Base-by-base conservation (phyloP, 75 land plant species). In the Picea sitchensis region DNA sequence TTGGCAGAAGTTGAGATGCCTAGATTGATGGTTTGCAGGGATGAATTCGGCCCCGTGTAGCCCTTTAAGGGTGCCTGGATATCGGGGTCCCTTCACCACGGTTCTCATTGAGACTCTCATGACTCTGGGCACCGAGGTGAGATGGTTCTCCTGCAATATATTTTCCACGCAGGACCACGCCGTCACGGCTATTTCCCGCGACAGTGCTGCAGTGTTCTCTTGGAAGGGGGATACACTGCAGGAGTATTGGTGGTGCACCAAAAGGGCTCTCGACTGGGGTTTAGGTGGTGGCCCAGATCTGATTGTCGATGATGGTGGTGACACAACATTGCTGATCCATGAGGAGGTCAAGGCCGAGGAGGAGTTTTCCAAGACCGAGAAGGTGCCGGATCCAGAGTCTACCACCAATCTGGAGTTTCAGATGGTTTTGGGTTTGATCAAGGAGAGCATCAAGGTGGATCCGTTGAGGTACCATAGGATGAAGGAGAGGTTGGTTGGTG, bases 221-320 rank as follows among this genome's bases (percentile, higher is more conserved):
- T 95, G 95, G 95, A 95, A 95, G 83, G 93, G n/a, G 4, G 93
- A 92, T 86, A 95, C 88, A 20, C 88, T 95, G 58, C 89, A 89
- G 83, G 98, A 95, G 87, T 95, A 92, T 86, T 92, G 95, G 98
- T 95, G 98, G 98, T 95, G 98, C 80, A 92, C 98, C 36, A 93
- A 95, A 87, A 67, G 96, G n/a, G 89, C 92, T 30, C 80, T 94
- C 57, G 94, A 94, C 47, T 94, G 95, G 93, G 93, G 93, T 58
- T 86, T 89, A 44, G 91, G 87, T 41, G 91, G 93, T 14, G 98
- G 98, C 9, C 98, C 95, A 14, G 98, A 95, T 75, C 91, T 95
- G 63, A 90, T 92, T 77, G 93, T 92, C 32, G 95, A 95, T 78
- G 98, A 92, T 74, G 95, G 95, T 51, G 98, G 95, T 13, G 92